Conservation (phyloP, 768 basidiomycete species). For the Auricularia auricula-judae region DNA sequence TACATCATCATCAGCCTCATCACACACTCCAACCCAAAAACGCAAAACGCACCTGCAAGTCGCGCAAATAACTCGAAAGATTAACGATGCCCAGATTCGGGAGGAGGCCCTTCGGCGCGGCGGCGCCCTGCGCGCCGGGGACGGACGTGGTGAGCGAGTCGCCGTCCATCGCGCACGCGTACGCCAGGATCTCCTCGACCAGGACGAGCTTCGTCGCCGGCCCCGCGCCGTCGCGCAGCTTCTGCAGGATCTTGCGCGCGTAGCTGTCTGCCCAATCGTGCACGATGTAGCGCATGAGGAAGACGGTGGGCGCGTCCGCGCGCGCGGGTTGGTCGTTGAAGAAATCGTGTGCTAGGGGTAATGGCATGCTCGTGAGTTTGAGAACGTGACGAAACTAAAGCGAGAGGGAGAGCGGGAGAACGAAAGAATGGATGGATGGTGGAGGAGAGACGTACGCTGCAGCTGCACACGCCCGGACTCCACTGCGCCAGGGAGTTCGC, state of each 20-base stretch:
- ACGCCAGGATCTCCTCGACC: conserved; percentile 5
- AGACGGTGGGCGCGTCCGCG: conserved; percentile 5
- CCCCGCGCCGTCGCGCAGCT: conserved; percentile 6
- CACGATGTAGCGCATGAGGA: conserved; percentile 8
- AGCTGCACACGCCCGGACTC: conserved; percentile 3
- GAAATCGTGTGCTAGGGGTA: conserved; percentile 1
- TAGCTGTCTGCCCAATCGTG: conserved; percentile 12
- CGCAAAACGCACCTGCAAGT: conserved; percentile 3
- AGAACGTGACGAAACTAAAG: conserved; percentile 1
- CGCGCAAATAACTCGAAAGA: conserved; percentile 10
- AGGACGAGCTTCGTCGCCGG: conserved; percentile 7
- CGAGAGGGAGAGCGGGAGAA: too few relatives aligned
- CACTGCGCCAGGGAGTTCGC: conserved; percentile 3
- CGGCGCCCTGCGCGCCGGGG: not conserved
- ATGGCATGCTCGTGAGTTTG: conserved; percentile 14
- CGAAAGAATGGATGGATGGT: not conserved
- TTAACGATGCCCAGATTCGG: conserved; percentile 14
- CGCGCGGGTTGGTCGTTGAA: not conserved
- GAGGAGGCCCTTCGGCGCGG: conserved; percentile 14
- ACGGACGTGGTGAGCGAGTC: not conserved
- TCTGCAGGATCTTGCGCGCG: conserved; percentile 4
- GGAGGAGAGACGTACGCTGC: conserved; percentile 1
- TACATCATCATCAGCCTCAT: not conserved
- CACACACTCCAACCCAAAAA: not conserved
- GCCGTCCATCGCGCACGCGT: conserved; percentile 5